Percentiles rank a stretch among this genome's conserved stretches.
Evolutionary conservation across 2,329 filamentous ascomycete species (phyloP).

Genomic region (Penicillium sp.): DNA sequence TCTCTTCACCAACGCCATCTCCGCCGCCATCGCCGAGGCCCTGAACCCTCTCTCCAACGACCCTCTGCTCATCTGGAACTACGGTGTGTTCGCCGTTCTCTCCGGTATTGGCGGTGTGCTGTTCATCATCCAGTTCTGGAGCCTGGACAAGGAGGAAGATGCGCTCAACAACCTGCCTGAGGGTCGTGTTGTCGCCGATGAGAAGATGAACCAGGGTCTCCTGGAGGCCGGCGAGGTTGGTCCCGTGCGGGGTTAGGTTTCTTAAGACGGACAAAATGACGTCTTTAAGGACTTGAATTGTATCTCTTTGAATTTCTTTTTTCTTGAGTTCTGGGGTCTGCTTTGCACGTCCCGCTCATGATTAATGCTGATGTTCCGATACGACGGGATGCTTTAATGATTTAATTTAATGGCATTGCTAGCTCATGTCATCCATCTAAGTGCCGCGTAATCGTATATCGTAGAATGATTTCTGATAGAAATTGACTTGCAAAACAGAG

Average conservation of each 20-base stretch:
- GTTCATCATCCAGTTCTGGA: constrained; percentile 68
- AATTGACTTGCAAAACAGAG: neutral
- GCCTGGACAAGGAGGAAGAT: constrained; percentile 68
- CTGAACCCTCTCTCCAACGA: constrained; percentile 64
- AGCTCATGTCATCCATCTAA: neutral
- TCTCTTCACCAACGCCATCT: constrained; percentile 70
- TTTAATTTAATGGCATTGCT: neutral
- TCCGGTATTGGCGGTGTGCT: constrained; percentile 62
- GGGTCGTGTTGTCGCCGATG: constrained; percentile 16
- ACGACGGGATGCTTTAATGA: constrained; percentile 4
- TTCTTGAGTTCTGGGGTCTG: neutral
- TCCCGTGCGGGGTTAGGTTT: constrained; percentile 11
- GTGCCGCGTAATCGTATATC: neutral
- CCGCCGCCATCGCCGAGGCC: constrained; percentile 68
- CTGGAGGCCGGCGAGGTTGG: constrained; percentile 16
- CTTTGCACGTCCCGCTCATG: neutral
- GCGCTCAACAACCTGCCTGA: constrained; percentile 55
- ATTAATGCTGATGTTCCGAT: neutral
- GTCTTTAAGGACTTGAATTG: neutral
- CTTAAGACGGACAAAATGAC: neutral
- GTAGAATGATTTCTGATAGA: neutral
- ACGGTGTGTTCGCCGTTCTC: constrained; percentile 63
- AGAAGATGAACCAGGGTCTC: constrained; percentile 7
- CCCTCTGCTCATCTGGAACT: constrained; percentile 73
- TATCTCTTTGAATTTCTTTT: neutral